These are phyloP conservation scores for Penicillium maclennaniae DNA, from an alignment of 495 filamentous ascomycete genomes.

Conservation along the genomic window DNA sequence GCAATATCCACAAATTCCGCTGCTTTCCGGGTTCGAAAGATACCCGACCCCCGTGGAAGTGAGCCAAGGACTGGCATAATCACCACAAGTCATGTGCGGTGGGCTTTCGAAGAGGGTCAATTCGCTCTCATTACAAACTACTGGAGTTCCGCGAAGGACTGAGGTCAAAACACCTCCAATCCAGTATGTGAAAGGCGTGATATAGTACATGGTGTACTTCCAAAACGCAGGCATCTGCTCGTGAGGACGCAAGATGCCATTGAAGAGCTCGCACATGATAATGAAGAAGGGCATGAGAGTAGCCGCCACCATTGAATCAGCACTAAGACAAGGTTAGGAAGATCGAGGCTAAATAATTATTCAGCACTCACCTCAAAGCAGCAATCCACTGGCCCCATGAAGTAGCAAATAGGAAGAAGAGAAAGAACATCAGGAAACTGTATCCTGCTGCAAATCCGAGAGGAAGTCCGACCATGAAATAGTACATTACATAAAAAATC, in stretches of 20 bases:
- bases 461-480: conserved; percentile 66
- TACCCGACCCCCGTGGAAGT: conserved; percentile 61
- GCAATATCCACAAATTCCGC: conserved; percentile 53
- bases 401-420: conserved; percentile 74
- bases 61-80: conserved; percentile 70
- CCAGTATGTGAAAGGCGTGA: conserved; percentile 81
- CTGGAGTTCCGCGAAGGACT: conserved; percentile 59
- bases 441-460: conserved; percentile 62
- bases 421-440: conserved; percentile 76
- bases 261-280: conserved; percentile 55
- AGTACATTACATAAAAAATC: conserved; percentile 68
- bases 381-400: conserved; percentile 68
- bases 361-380: conserved; percentile 48
- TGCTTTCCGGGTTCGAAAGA: conserved; percentile 41
- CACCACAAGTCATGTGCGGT: conserved; percentile 57
- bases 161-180: conserved; percentile 74
- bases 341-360: not conserved
- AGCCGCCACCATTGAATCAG: conserved; percentile 64
- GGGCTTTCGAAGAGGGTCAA: conserved; percentile 63
- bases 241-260: conserved; percentile 77
- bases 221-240: conserved; percentile 78
- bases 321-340: conserved; percentile 28
- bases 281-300: conserved; percentile 73
- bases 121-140: conserved; percentile 56
- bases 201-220: conserved; percentile 72